Base-by-base conservation (phyloP, 1,284 basidiomycete genomes). In the Stereum hirsutum region DNA sequence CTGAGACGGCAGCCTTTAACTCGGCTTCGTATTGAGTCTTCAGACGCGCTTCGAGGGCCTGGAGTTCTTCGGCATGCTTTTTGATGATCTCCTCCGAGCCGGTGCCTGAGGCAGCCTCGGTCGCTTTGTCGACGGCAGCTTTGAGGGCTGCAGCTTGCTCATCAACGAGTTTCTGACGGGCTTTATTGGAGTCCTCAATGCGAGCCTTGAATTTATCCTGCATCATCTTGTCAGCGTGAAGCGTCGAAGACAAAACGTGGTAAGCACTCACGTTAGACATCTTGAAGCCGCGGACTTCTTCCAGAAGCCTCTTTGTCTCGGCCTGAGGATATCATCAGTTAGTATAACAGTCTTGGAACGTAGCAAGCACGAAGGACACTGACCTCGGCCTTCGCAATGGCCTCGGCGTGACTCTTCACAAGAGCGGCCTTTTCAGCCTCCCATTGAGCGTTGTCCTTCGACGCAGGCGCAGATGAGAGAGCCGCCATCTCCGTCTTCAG, bases 371-470 rank as follows among this genome's bases (percentile, higher is more conserved):
- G 21, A 36, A 39, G 31, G 35, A 6, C 25, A 45, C 59, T 17
- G 55, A 81, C 82, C 65, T 78, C 74, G 24, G 70, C 61, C 41
- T 74, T 70, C 11, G 70, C 62, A 8, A 72, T 47, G 4, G 78
- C 78, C 17, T 79, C 74, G 48, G 85, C 79, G 12, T 78, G 75
- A 31, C 69, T 65, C 50, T 76, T 75, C 19, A 66, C 46, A 2
- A 87, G 61, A 41, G 72, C 69, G 1, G 61, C 64, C 51, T 75
- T 84, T 54, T 85, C 81, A 2, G 63, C 52, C 45, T 82, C 78
- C 70, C 74, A 75, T 48, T 58, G 52, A 20, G 63, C 57, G 14
- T 62, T 62, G 17, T 61, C 46, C 17, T 61, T 52, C 3, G 61
- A 53, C 10, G 60, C 54, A 3, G 57, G 45, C n/a, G 49, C 32